Percentiles rank a stretch among this genome's conserved stretches.
phyloP scores from a whole-genome alignment of 352 stramenopile species.

The Phytophthora agathidicida region DNA sequence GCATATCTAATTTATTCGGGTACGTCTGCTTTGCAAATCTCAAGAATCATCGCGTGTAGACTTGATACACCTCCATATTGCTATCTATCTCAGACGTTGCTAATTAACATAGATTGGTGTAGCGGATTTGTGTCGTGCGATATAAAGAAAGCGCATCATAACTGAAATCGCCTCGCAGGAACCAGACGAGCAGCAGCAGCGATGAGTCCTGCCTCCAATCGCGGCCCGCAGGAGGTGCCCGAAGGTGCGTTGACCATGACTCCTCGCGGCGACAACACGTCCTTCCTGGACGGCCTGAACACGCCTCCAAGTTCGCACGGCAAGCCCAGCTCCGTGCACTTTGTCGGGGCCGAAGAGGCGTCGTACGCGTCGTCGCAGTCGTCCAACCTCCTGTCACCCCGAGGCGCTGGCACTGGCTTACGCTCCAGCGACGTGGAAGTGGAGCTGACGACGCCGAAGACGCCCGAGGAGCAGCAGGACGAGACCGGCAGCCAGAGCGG shows the following conservation, averaged over 20 bases:
- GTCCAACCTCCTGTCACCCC: constrained; percentile 36
- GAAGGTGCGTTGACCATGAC: constrained; percentile 29
- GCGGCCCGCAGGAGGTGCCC: constrained; percentile 13
- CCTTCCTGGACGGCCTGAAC: constrained; percentile 26
- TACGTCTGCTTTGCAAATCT: too few relatives aligned
- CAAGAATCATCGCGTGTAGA: too few relatives aligned
- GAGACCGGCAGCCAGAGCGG: constrained; percentile 12
- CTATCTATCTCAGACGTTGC: too few relatives aligned
- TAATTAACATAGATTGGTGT: too few relatives aligned
- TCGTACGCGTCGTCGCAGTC: constrained; percentile 32
- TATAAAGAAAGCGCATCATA: constrained; percentile 13
- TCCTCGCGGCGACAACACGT: constrained; percentile 11
- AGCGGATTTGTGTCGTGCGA: constrained; percentile 20
- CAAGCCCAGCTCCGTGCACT: constrained; percentile 31
- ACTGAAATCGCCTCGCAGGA: not conserved
- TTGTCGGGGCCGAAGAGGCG: constrained; percentile 15
- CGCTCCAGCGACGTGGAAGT: constrained; percentile 19
- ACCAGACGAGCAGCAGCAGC: not conserved
- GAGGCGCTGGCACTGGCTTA: not conserved
- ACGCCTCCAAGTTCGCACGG: constrained; percentile 36
- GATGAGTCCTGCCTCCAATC: constrained; percentile 21
- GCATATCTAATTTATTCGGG: too few relatives aligned
- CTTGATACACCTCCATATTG: too few relatives aligned
- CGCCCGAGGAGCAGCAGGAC: constrained; percentile 16
- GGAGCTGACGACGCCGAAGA: constrained; percentile 39